Evolutionary conservation across 1,139 yeast species (phyloP).

Genomic region (Spencermartinsiella ligniputridi): DNA sequence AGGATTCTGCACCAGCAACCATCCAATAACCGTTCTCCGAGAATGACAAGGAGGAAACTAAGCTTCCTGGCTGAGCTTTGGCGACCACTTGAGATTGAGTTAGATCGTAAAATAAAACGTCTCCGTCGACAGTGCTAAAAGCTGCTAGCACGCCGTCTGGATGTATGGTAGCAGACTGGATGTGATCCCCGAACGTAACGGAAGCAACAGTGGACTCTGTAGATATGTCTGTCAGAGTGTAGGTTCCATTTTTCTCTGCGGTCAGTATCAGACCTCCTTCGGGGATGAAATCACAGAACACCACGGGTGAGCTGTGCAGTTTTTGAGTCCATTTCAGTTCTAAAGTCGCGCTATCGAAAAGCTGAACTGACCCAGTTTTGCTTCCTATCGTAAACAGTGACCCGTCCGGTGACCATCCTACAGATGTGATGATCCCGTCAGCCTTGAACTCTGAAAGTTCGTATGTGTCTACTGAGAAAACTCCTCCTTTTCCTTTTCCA

Average conservation of each 20-base stretch:
- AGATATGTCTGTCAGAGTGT: slow-evolving; percentile 35
- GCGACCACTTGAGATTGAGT: slow-evolving; percentile 41
- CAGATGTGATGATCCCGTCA: slow-evolving; percentile 26
- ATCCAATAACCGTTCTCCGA: slow-evolving; percentile 73
- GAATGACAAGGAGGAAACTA: slow-evolving; percentile 44
- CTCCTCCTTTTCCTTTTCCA: slow-evolving; percentile 24
- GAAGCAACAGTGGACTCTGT: slow-evolving; percentile 12
- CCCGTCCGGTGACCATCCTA: slow-evolving; percentile 22
- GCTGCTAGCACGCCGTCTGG: slow-evolving; percentile 64
- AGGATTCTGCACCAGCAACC: slow-evolving; percentile 18
- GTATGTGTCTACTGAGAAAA: slow-evolving; percentile 16
- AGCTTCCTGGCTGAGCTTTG: slow-evolving; percentile 32
- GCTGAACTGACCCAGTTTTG: slow-evolving; percentile 23
- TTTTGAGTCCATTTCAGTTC: neutral
- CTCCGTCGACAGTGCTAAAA: slow-evolving; percentile 40
- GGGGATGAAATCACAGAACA: slow-evolving; percentile 37
- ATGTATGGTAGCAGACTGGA: slow-evolving; percentile 42
- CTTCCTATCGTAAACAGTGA: slow-evolving; percentile 18
- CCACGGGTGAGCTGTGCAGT: slow-evolving; percentile 17
- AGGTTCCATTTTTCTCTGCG: slow-evolving; percentile 31
- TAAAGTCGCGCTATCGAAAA: slow-evolving; percentile 9
- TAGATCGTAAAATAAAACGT: slow-evolving; percentile 43
- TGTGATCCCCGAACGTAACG: slow-evolving; percentile 10
- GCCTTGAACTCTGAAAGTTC: slow-evolving; percentile 14
- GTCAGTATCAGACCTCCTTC: slow-evolving; percentile 35